Base-by-base conservation (phyloP, 2,329 filamentous ascomycete species). In the Exophiala sideris region DNA sequence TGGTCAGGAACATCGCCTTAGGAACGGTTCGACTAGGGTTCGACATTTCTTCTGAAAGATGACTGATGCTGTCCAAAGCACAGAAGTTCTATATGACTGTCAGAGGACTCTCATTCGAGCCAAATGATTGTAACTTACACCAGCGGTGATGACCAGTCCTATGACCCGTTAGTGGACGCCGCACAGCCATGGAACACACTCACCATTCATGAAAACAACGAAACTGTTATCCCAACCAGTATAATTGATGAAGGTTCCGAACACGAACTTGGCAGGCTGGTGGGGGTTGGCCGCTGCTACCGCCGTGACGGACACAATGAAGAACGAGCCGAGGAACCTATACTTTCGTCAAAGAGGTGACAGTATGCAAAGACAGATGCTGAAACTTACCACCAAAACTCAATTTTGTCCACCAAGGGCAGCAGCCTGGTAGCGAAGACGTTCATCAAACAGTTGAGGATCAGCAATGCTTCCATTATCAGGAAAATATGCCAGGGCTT, bases 211-310 rank as follows among this genome's bases (percentile, higher is more conserved):
- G 65, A 78, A 79, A 29, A 75, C 76, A 40, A 80, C 73, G 20
- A 74, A 75, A 48, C 71, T 67, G 24, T 71, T 65, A 3, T 62
- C 51, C 77, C 77, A 79, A 9, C 77, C 77, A 0, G 77, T 78
- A 50, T 74, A 73, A 63, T 80, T 80, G 66, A 77, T 73, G 60
- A 79, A 79, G 40, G 71, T 77, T 1, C 74, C 72, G 60, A 78
- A 80, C 56, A 80, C 77, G 63, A 78, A 79, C 20, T 70, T 68
- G 50, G 75, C 72, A 21, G 70, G 65, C 50, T 76, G 70, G 57
- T 77, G 73, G 1, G 70, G 71, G 1, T 72, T 71, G 6, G 74
- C 72, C 11, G 66, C 67, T 2, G 74, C 69, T 0, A 76, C 75
- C 2, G 78, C 73, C 4, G 73, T 73, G 56, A 79, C 72, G 39